phyloP scores from a whole-genome alignment of 768 basidiomycete species.

The Clitopilus hobsonii region DNA sequence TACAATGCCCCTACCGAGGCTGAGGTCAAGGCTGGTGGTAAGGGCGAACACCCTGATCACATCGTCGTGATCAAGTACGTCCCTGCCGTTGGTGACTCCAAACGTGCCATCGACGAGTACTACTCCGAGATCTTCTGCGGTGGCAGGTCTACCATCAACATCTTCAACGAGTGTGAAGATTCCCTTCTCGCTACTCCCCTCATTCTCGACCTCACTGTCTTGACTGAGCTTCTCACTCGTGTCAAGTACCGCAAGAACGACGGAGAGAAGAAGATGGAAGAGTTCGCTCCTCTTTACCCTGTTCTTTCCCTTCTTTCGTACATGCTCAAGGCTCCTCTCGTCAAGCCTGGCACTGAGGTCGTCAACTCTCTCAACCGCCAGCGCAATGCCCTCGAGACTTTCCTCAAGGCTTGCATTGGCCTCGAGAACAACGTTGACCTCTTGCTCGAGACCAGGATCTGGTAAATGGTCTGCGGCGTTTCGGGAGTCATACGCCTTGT shows the following conservation, averaged over 20 bases:
- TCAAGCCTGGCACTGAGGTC: constrained; percentile 90
- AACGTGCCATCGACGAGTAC: constrained; percentile 99
- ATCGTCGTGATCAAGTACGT: constrained; percentile 97
- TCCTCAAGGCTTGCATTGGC: constrained; percentile 93
- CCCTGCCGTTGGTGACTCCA: constrained; percentile 94
- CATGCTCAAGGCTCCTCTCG: constrained; percentile 98
- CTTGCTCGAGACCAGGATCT: constrained; percentile 81
- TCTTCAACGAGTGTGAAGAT: constrained; percentile 99
- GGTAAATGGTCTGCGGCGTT: constrained; percentile 40
- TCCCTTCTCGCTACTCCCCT: constrained; percentile 94
- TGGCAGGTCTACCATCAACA: constrained; percentile 89
- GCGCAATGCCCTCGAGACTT: constrained; percentile 88
- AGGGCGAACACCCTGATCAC: constrained; percentile 98
- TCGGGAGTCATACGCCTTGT: background rate
- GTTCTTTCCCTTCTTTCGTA: constrained; percentile 91
- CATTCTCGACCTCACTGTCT: constrained; percentile 89
- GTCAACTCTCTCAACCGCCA: constrained; percentile 95
- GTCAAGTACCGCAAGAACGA: constrained; percentile 74
- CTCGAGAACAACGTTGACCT: constrained; percentile 81
- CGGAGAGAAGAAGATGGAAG: constrained; percentile 29
- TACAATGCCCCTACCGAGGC: constrained; percentile 76
- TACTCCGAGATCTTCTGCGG: constrained; percentile 98
- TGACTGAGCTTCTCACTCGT: constrained; percentile 91
- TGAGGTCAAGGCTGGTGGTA: constrained; percentile 48
- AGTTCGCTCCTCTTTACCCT: constrained; percentile 83